Base-by-base conservation (phyloP, 163 green algal genomes). In the Smithsoniella earleae region DNA sequence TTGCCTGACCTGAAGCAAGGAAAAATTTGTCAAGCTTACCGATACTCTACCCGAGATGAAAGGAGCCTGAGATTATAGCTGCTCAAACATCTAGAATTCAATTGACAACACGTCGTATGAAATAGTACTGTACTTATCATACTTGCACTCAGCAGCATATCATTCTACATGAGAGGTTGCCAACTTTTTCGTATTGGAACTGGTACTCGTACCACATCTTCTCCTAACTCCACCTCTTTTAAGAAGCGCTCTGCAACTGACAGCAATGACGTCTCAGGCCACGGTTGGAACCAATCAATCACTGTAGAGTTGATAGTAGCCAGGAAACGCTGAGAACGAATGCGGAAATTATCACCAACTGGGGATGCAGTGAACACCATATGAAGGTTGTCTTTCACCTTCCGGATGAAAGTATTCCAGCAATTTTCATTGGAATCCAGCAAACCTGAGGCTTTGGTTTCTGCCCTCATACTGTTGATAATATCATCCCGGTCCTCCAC, bases 281-380 rank as follows among this genome's bases (percentile, higher is more conserved):
- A 90, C 36, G 86, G 86, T 49, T 90, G 86, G 82, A 93, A 92
- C 87, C 88, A 96, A 83, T 96, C 87, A 30, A 94, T 90, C 25
- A 89, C 79, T 0, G 87, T 93, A 49, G 79, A 90, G 75, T 86
- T 92, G 75, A 96, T 84, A 5, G 95, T 90, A 2, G 91, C 89
- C 37, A 93, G 86, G 86, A 91, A 91, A 54, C 87, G 85, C 83
- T 89, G 80, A 30, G 65, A 66, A 66, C 91, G 84, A 36, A 91
- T 79, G 25, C 87, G 81, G 82, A 97, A 93, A 73, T 90, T 89
- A 73, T 94, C 89, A 16, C 89, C 90, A n/a, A 94, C 91, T 2
- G 92, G 92, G 30, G 82, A 92, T 44, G 93, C 90, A 49, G 87
- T 95, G 75, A 96, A 89, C 31, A 95, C 87, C 58, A 97, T 85